These are phyloP conservation scores for Acanthamoeba royreba DNA, from an alignment of 208 protist species.

Conservation along the genomic window DNA sequence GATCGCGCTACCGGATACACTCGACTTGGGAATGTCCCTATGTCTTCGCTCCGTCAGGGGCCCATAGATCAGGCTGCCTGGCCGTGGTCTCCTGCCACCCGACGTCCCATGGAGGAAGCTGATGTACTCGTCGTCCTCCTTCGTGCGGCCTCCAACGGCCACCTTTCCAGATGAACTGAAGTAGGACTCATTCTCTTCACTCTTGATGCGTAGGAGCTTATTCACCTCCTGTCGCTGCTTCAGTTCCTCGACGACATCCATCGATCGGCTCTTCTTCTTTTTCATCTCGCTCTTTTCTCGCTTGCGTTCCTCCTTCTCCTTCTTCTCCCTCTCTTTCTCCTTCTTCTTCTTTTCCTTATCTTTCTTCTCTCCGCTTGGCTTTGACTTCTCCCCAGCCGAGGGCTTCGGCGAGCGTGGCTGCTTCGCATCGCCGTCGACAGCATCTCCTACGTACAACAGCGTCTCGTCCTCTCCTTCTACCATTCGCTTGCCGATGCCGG, in stretches of 20 bases:
- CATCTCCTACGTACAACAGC: background rate
- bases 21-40: background rate
- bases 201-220: background rate
- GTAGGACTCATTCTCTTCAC: background rate
- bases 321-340: background rate
- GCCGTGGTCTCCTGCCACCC: background rate
- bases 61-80: background rate
- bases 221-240: background rate
- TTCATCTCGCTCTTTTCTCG: no score
- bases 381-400: no score
- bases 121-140: background rate
- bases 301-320: background rate
- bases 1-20: background rate
- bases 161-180: no score
- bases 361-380: no score
- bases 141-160: background rate
- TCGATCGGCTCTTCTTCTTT: constrained; percentile 12
- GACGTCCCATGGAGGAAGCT: background rate
- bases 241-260: background rate
- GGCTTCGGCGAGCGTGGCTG: no score
- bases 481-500: background rate
- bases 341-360: constrained; percentile 22
- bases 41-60: background rate
- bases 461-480: background rate
- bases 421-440: background rate